Base-by-base conservation (phyloP, 495 filamentous ascomycete species). In the Evansstolkia leycettana region DNA sequence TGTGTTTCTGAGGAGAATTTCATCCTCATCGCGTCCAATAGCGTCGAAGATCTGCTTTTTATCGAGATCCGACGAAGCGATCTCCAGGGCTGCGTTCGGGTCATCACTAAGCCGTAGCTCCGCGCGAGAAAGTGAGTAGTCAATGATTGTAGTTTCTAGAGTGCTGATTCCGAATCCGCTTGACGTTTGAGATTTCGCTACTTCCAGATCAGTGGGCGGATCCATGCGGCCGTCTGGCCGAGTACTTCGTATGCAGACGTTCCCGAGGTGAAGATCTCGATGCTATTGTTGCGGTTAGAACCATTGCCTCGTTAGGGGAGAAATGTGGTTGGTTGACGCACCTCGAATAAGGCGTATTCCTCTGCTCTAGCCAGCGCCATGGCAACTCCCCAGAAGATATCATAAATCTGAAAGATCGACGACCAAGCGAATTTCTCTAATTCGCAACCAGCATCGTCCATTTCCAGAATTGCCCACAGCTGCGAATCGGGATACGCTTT, bases 221-320 rank as follows among this genome's bases (percentile, higher is more conserved):
- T 56, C 43, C 54, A 48, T 62, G 42, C 29, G 58, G 31, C 43
- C 46, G 37, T 51, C 57, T 19, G 36, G 44, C n/a, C 51, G 59
- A 18, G 56, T 64, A 38, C 55, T 64, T 36, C 50, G 63, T 29
- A 90, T 75, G 51, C 87, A 94, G 16, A 94, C 67, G 51, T 94
- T 94, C 7, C 84, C 84, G 26, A 87, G 68, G 52, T 94, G 87
- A 10, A 94, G 65, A 57, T 94, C 87, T 4, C 87, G 77, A 55
- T 94, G 87, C 75, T 70, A 16, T 15, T 17, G 30, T 6, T 3
- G 2, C 17, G 4, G 31, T 48, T 41, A 43, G 19, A 14, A 25
- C n/a, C n/a, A n/a, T n/a, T n/a, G n/a, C n/a, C n/a, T n/a, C n/a
- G n/a, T n/a, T n/a, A n/a, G n/a, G 23, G n/a, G n/a, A n/a, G n/a